These are phyloP conservation scores for Sugiyamaella floridensis DNA, from an alignment of 805 yeast genomes.

Conservation along the genomic window DNA sequence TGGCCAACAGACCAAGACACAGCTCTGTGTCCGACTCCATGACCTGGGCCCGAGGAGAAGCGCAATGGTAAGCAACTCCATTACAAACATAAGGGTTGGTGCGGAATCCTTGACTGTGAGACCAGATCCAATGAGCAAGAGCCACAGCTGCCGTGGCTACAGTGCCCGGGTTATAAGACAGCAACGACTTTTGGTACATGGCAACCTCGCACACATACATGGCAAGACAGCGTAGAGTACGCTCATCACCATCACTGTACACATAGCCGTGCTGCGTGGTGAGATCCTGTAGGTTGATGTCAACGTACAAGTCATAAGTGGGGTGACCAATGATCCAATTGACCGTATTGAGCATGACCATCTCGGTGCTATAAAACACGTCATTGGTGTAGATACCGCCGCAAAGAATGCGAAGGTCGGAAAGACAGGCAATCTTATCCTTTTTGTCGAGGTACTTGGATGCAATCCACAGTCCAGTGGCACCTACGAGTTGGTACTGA, in stretches of 20 bases:
- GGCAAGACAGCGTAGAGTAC: conserved; percentile 21
- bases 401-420: conserved; percentile 66
- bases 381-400: conserved; percentile 55
- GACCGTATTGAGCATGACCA: conserved; percentile 62
- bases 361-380: conserved; percentile 69
- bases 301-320: conserved; percentile 41
- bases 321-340: conserved; percentile 71
- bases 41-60: background rate
- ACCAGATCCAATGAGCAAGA: conserved; percentile 25
- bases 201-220: conserved; percentile 34
- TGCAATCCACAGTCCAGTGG: conserved; percentile 89
- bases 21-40: conserved; percentile 2
- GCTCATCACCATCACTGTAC: conserved; percentile 10
- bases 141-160: conserved; percentile 33
- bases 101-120: conserved; percentile 3
- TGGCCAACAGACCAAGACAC: conserved; percentile 17
- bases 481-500: conserved; percentile 84
- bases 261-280: conserved; percentile 15
- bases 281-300: conserved; percentile 17
- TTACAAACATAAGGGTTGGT: conserved; percentile 5
- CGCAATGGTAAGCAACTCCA: conserved; percentile 5
- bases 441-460: conserved; percentile 77
- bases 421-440: conserved; percentile 64
- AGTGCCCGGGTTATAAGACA: conserved; percentile 26
- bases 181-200: conserved; percentile 27